A percentile compares a stretch with the other conserved stretches of the same genome.
Evolutionary conservation across 257 asterid genomes (phyloP).

Genomic region (Cinchona pubescens): DNA sequence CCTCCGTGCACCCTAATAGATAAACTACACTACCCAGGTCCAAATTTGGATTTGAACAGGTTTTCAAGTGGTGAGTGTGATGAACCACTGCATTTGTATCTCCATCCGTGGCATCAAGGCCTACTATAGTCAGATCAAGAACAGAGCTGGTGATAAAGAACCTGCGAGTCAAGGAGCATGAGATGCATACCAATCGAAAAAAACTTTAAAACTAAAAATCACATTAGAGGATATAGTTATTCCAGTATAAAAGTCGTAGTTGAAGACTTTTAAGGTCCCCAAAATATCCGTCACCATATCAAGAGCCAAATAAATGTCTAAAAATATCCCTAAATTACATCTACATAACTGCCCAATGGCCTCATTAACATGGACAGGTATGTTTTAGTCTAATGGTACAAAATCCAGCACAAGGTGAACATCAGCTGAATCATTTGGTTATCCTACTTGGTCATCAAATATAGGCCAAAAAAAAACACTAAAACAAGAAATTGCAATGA

Average conservation of each 20-base stretch:
- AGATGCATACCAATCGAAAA: not conserved
- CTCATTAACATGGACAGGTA: not conserved
- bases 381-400: not conserved
- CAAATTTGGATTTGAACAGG: constrained; percentile 73
- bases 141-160: constrained; percentile 92
- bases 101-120: constrained; percentile 82
- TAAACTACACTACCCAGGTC: constrained; percentile 79
- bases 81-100: constrained; percentile 58
- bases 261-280: too few species aligned
- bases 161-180: constrained; percentile 40
- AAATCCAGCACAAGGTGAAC: not conserved
- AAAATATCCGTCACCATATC: not conserved
- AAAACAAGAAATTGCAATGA: not conserved
- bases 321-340: too few species aligned
- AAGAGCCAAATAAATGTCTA: not conserved
- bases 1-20: constrained; percentile 72
- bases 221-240: not conserved
- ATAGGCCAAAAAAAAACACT: not conserved
- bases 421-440: not conserved
- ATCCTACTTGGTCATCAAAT: not conserved
- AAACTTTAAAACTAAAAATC: not conserved
- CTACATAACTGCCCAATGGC: not conserved
- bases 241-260: not conserved
- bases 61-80: constrained; percentile 66
- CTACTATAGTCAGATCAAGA: constrained; percentile 94